phyloP scores from a whole-genome alignment of 805 yeast genomes.

The Komagataella pseudopastoris region DNA sequence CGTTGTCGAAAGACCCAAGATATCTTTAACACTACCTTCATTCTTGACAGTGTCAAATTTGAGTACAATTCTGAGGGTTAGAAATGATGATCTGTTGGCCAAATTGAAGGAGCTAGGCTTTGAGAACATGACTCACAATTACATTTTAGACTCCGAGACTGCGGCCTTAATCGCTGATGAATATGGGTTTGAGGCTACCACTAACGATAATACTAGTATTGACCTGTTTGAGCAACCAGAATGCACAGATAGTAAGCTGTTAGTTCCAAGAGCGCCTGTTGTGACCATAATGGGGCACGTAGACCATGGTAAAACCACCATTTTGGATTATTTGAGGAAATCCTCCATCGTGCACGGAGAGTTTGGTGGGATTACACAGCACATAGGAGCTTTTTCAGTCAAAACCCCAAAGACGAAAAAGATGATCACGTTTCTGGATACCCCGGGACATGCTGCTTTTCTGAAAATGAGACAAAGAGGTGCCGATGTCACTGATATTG shows the following conservation, averaged over 20 bases:
- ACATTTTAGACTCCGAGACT: slow-evolving; percentile 75
- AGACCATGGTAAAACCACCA: slow-evolving; percentile 95
- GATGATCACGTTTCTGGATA: slow-evolving; percentile 80
- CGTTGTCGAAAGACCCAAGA: slow-evolving; percentile 1
- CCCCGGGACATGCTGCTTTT: slow-evolving; percentile 98
- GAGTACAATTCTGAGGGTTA: slow-evolving; percentile 55
- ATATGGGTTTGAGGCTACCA: slow-evolving; percentile 54
- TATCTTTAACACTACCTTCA: slow-evolving; percentile 41
- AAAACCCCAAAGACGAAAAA: slow-evolving; percentile 63
- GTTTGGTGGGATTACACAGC: slow-evolving; percentile 96
- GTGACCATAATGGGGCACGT: slow-evolving; percentile 99
- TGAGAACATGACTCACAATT: slow-evolving; percentile 55
- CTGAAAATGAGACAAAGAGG: slow-evolving; percentile 95
- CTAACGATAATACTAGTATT: slow-evolving; percentile 43
- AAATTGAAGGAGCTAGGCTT: slow-evolving; percentile 62
- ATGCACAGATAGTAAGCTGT: slow-evolving; percentile 25
- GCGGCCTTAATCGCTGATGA: slow-evolving; percentile 84
- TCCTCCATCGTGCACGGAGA: slow-evolving; percentile 76
- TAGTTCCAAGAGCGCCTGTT: slow-evolving; percentile 75
- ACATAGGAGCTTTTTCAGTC: slow-evolving; percentile 93
- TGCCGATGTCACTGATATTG: slow-evolving; percentile 86
- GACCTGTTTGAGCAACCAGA: slow-evolving; percentile 46
- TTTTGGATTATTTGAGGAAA: slow-evolving; percentile 74
- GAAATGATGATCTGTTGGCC: slow-evolving; percentile 43
- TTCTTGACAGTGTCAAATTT: slow-evolving; percentile 71